Base-by-base conservation (phyloP, 306 rosid species). In the Medicago arabica region DNA sequence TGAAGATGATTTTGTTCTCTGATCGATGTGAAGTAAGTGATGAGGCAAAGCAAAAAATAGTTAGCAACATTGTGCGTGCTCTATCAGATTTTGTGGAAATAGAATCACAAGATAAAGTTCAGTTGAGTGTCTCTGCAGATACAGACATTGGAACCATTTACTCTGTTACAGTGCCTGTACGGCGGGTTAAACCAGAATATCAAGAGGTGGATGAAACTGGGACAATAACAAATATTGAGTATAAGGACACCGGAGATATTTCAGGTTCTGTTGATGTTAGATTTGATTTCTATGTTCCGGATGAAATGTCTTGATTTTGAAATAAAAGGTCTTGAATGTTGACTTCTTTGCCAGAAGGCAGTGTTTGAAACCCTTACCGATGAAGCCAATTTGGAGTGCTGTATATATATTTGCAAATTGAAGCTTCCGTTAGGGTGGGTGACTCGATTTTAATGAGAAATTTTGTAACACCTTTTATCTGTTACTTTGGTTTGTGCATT, bases 81-180 rank as follows among this genome's bases (percentile, higher is more conserved):
- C 82, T 95, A 25, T 95, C 98, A 43, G 98, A 92, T 78, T 95
- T 95, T n/a, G 97, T 92, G 78, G 98, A 87, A 83, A 95, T 95
- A 55, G 98, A 95, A 83, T 90, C 98, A 1, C 94, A 84, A 77
- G 98, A 95, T 80, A 95, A 95, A 85, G 98, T 95, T 80, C 87
- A 92, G 82, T 80, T 95, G 67, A 95, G 93, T 64, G 96, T 95
- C 74, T 92, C 97, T 43, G 75, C 98, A 10, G 97, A 95, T 79
- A 80, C 95, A 34, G 97, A 90, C 75, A 83, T 95, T 19, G 98
- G 98, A 76, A 95, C 98, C 60, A 86, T 95, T 71, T 95, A 92
- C 81, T 95, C 98, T 1, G 96, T 95, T 79, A 92, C 96, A 0
- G 97, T 95, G 55, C 98, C 98, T 7, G 97, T 95, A 13, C 85